phyloP scores from a whole-genome alignment of 2,329 filamentous ascomycete species.

The Stylonectria norvegica region DNA sequence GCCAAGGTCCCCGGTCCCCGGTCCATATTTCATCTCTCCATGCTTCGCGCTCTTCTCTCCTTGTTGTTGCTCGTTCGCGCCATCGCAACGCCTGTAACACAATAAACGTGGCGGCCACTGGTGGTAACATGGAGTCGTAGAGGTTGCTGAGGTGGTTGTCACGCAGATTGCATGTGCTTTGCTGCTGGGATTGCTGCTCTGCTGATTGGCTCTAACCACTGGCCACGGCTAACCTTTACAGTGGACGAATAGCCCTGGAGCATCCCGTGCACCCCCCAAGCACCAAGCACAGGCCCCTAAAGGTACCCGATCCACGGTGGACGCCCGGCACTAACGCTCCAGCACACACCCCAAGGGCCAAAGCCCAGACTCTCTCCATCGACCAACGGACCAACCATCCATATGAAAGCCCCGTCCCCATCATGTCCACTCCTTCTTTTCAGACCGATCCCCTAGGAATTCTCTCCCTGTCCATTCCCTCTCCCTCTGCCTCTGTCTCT shows the following conservation, averaged over 20 bases:
- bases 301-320: neutral
- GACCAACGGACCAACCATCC: slow-evolving; percentile 1
- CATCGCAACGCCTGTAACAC: too few species aligned
- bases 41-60: too few species aligned
- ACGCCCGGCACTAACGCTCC: neutral
- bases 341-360: neutral
- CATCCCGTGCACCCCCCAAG: neutral
- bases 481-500: neutral
- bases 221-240: neutral
- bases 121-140: too few species aligned
- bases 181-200: too few species aligned
- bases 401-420: slow-evolving; percentile 24
- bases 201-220: too few species aligned
- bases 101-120: too few species aligned
- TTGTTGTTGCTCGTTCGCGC: too few species aligned
- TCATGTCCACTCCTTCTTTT: slow-evolving; percentile 16
- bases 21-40: too few species aligned
- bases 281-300: neutral
- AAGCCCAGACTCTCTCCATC: neutral
- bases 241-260: neutral
- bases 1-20: too few species aligned
- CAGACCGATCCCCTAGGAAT: too few species aligned
- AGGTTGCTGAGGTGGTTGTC: too few species aligned
- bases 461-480: neutral
- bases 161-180: too few species aligned